These are phyloP conservation scores for Triadica sebifera DNA, from an alignment of 345 rosid species.

Conservation along the genomic window DNA sequence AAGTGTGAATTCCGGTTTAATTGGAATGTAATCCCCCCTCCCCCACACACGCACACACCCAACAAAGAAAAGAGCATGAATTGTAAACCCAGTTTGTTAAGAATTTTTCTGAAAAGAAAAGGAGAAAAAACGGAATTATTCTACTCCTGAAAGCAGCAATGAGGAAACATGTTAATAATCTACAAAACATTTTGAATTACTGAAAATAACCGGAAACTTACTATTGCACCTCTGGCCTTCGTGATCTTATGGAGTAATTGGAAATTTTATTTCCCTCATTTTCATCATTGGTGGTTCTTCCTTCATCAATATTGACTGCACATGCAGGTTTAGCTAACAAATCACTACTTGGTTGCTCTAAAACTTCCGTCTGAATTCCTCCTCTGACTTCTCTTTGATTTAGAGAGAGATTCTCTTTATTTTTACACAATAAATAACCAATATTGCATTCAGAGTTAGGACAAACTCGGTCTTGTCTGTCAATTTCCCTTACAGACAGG, in stretches of 20 bases:
- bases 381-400: constrained; percentile 13
- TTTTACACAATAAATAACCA: constrained; percentile 17
- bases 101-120: background rate
- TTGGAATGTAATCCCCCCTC: background rate
- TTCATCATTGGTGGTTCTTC: constrained; percentile 17
- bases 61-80: background rate
- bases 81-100: background rate
- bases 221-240: constrained; percentile 18
- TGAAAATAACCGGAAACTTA: constrained; percentile 19
- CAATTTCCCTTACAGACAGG: constrained; percentile 16
- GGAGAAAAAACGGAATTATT: background rate
- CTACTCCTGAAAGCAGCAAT: background rate
- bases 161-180: constrained; percentile 2
- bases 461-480: constrained; percentile 20
- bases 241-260: constrained; percentile 9
- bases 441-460: background rate
- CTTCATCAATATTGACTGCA: constrained; percentile 16
- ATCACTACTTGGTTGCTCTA: constrained; percentile 16
- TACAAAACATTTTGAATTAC: background rate
- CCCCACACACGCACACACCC: background rate
- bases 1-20: background rate
- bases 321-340: constrained; percentile 16
- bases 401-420: constrained; percentile 1
- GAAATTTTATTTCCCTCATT: constrained; percentile 20
- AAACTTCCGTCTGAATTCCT: constrained; percentile 24